Conservation (phyloP, 441 rosid genomes). For the Sinapis alba region DNA sequence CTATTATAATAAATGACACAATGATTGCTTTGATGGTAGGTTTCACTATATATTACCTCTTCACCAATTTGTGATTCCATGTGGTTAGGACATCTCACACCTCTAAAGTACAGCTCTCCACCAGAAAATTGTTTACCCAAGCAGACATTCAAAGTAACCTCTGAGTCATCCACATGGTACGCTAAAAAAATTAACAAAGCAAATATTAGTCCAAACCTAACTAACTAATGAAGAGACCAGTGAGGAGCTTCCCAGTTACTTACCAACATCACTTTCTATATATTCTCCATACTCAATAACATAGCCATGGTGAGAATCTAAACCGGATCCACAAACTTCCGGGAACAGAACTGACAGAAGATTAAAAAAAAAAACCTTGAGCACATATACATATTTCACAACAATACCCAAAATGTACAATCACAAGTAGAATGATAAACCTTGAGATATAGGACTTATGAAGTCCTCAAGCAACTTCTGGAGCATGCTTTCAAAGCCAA, state of each 20-base stretch:
- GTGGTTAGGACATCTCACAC: slow-evolving; percentile 65
- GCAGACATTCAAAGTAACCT: slow-evolving; percentile 69
- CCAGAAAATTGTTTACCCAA: slow-evolving; percentile 68
- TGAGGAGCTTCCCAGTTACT: slow-evolving; percentile 30
- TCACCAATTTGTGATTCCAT: slow-evolving; percentile 48
- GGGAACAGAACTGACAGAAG: slow-evolving; percentile 58
- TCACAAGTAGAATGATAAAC: slow-evolving; percentile 22
- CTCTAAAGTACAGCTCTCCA: slow-evolving; percentile 67
- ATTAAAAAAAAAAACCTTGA: slow-evolving; percentile 24
- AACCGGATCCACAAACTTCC: slow-evolving; percentile 59
- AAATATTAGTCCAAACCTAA: slow-evolving; percentile 19
- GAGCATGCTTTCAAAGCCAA: slow-evolving; percentile 69
- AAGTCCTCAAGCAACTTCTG: slow-evolving; percentile 60
- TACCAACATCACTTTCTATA: slow-evolving; percentile 73
- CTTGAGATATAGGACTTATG: slow-evolving; percentile 59
- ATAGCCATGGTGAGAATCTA: slow-evolving; percentile 84
- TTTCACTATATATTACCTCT: slow-evolving; percentile 47
- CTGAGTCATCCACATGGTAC: slow-evolving; percentile 79
- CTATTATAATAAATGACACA: neutral
- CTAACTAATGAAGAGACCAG: slow-evolving; percentile 13
- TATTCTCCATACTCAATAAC: slow-evolving; percentile 72
- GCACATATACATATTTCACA: slow-evolving; percentile 3
- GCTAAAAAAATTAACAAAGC: slow-evolving; percentile 48
- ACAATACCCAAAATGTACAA: neutral
- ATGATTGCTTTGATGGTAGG: neutral